Evolutionary conservation across 192 early-diverging fungal genomes (phyloP).

Genomic region (Coemansia umbellata): DNA sequence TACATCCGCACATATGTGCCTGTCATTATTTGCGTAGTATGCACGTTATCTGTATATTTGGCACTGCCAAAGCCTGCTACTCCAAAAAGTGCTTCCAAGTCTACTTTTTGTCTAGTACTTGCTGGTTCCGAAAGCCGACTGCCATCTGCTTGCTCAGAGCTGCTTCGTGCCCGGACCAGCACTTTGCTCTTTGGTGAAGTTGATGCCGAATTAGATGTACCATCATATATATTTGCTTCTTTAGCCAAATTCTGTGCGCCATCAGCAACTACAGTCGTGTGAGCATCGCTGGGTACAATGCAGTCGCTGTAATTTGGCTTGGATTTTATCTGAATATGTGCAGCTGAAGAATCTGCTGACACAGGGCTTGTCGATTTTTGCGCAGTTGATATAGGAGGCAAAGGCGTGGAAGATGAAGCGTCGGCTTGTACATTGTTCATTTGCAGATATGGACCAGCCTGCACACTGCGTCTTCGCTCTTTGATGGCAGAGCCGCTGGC

Average conservation of each 20-base stretch:
- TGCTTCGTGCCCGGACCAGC: slow-evolving; percentile 17
- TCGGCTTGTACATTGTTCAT: slow-evolving; percentile 5
- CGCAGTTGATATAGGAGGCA: no score
- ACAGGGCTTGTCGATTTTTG: background rate
- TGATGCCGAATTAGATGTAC: background rate
- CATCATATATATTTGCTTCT: background rate
- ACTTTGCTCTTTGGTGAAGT: slow-evolving; percentile 19
- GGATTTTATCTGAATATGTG: no score
- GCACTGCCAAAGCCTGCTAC: slow-evolving; percentile 49
- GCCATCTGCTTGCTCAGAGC: background rate
- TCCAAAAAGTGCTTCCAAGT: slow-evolving; percentile 39
- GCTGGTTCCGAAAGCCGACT: background rate
- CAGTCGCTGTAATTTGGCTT: no score
- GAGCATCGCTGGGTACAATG: background rate
- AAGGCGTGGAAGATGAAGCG: no score
- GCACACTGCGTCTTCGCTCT: slow-evolving; percentile 6
- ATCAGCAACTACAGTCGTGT: background rate
- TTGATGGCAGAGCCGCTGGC: background rate
- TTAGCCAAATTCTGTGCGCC: background rate
- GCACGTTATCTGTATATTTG: slow-evolving; percentile 46
- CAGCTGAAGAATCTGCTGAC: background rate
- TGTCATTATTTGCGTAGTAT: slow-evolving; percentile 48
- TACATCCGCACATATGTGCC: slow-evolving; percentile 37
- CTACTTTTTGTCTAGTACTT: slow-evolving; percentile 2
- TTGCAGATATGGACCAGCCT: slow-evolving; percentile 10